phyloP scores from a whole-genome alignment of 2,329 filamentous ascomycete genomes.

The Immersiporthe knoxdaviesiana region DNA sequence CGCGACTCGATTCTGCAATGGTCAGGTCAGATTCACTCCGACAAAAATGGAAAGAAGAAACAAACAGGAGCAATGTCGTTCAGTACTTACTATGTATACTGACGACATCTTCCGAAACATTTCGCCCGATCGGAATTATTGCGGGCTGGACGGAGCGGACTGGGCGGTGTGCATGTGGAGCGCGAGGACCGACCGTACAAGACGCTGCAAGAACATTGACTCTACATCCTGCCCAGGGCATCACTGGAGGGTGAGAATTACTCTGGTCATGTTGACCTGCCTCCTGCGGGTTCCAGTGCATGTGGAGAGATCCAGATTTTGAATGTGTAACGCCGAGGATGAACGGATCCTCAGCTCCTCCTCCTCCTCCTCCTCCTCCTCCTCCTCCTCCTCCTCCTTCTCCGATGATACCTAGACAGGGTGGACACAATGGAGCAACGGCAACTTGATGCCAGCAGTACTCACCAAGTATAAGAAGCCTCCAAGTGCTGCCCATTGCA shows the following conservation, averaged over 20 bases:
- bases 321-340: neutral
- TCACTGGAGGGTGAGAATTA: neutral
- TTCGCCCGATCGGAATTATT: neutral
- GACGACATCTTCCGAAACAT: neutral
- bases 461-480: neutral
- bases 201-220: neutral
- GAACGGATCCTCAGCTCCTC: neutral
- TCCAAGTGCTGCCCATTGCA: neutral
- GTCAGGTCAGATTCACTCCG: neutral
- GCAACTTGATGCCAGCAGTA: neutral
- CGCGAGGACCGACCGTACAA: neutral
- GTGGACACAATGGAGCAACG: neutral
- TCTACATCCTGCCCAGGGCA: neutral
- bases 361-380: too few relatives aligned
- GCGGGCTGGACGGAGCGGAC: neutral
- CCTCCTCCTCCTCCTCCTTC: too few relatives aligned
- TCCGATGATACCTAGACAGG: neutral
- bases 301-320: neutral
- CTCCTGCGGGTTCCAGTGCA: neutral
- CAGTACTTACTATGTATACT: neutral
- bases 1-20: neutral
- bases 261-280: neutral
- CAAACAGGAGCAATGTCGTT: neutral
- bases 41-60: neutral
- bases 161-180: neutral